Evolutionary conservation across 352 stramenopile species (phyloP).

Genomic region (Peronospora farinosa): DNA sequence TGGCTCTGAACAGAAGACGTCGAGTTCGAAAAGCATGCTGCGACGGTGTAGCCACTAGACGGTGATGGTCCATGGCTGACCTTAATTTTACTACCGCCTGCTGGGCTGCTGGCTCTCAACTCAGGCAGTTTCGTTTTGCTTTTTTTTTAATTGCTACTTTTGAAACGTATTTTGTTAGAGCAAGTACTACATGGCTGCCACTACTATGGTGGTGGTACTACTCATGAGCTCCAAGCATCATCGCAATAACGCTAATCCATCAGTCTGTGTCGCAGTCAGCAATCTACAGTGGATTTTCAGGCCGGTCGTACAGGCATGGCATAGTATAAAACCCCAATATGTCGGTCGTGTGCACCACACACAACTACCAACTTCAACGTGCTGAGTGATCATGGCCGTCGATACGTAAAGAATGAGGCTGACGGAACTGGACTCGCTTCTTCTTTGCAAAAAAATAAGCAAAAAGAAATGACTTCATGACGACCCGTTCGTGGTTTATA

Average conservation of each 20-base stretch:
- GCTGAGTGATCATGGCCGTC: neutral
- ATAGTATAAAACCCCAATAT: too few species aligned
- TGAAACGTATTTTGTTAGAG: slow-evolving; percentile 5
- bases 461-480: too few species aligned
- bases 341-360: neutral
- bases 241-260: too few species aligned
- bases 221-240: too few species aligned
- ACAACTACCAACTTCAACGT: neutral
- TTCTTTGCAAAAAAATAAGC: neutral
- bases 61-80: neutral
- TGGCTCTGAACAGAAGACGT: neutral
- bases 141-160: slow-evolving; percentile 4
- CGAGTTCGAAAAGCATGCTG: slow-evolving; percentile 4
- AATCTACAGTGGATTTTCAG: neutral
- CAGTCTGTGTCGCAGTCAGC: too few species aligned
- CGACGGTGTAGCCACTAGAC: slow-evolving; percentile 5
- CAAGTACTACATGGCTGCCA: neutral
- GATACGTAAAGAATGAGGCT: neutral
- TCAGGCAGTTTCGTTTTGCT: slow-evolving; percentile 17
- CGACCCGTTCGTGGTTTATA: too few species aligned
- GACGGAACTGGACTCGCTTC: neutral
- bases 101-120: slow-evolving; percentile 1
- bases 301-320: neutral
- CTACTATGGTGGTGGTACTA: neutral
- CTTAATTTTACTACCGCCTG: slow-evolving; percentile 4